Conservation (phyloP, 2,329 filamentous ascomycete species). For the Plenodomus tracheiphilus region DNA sequence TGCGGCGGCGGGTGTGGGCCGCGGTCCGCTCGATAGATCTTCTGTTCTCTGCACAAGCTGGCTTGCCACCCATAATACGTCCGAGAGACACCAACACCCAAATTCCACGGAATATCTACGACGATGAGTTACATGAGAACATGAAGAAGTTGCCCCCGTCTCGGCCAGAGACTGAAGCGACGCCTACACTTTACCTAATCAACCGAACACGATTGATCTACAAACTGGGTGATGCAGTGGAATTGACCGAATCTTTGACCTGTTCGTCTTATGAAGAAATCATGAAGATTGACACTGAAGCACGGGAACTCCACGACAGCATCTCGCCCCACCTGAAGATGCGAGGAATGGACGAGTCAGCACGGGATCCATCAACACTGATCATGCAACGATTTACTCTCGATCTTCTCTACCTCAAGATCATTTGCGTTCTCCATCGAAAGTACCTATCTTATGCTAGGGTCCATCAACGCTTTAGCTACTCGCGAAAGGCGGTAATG, state of each 20-base stretch:
- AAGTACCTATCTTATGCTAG: slow-evolving; percentile 77
- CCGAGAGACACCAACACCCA: slow-evolving; percentile 75
- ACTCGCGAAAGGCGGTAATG: slow-evolving; percentile 81
- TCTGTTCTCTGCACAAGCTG: slow-evolving; percentile 74
- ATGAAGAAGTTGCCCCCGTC: slow-evolving; percentile 70
- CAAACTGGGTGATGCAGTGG: slow-evolving; percentile 72
- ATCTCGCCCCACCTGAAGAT: slow-evolving; percentile 81
- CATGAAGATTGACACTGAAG: slow-evolving; percentile 62
- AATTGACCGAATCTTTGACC: slow-evolving; percentile 63
- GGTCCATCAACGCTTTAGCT: slow-evolving; percentile 77
- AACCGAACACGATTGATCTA: slow-evolving; percentile 69
- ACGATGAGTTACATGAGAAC: slow-evolving; percentile 75
- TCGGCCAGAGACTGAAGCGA: slow-evolving; percentile 69
- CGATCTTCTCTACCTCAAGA: slow-evolving; percentile 85
- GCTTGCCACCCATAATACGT: slow-evolving; percentile 67
- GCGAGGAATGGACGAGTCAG: slow-evolving; percentile 72
- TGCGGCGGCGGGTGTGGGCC: slow-evolving; percentile 65
- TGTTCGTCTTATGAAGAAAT: slow-evolving; percentile 66
- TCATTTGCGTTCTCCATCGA: slow-evolving; percentile 84
- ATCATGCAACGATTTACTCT: slow-evolving; percentile 84
- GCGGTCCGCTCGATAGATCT: slow-evolving; percentile 74
- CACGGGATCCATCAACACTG: slow-evolving; percentile 67
- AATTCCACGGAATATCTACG: slow-evolving; percentile 76
- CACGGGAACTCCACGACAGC: slow-evolving; percentile 62
- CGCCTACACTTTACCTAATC: slow-evolving; percentile 79